A percentile compares a stretch with the other conserved stretches of the same genome.
Evolutionary conservation across 2,329 filamentous ascomycete genomes (phyloP).

Genomic region (Chaetothyriales sp.): DNA sequence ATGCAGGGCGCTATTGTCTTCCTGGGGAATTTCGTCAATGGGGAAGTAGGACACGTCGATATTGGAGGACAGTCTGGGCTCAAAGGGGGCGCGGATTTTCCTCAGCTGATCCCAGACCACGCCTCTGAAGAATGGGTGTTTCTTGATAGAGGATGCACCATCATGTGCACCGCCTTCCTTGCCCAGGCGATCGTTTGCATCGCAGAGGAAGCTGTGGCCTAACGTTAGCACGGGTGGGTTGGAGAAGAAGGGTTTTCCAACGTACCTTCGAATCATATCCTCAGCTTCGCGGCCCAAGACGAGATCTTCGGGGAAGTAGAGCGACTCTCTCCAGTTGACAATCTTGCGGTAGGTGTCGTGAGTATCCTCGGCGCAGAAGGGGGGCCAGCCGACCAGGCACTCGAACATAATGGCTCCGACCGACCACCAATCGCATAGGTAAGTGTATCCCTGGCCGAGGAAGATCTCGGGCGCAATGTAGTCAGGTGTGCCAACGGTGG

Average conservation of each 20-base stretch:
- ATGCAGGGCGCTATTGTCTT: slow-evolving; percentile 75
- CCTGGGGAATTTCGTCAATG: slow-evolving; percentile 94
- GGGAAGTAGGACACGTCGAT: slow-evolving; percentile 98
- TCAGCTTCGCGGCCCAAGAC: slow-evolving; percentile 78
- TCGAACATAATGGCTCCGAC: slow-evolving; percentile 99
- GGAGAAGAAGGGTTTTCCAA: slow-evolving; percentile 8
- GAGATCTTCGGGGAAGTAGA: slow-evolving; percentile 95
- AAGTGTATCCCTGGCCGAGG: slow-evolving; percentile 87
- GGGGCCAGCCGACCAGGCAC: slow-evolving; percentile 94
- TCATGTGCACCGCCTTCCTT: slow-evolving; percentile 43
- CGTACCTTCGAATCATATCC: slow-evolving; percentile 77
- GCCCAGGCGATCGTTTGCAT: slow-evolving; percentile 81
- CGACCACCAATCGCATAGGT: slow-evolving; percentile 98
- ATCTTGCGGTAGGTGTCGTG: slow-evolving; percentile 99
- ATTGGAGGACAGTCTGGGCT: slow-evolving; percentile 81
- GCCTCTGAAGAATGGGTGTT: slow-evolving; percentile 88
- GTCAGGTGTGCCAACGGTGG: slow-evolving; percentile 92
- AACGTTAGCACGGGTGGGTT: slow-evolving; percentile 20
- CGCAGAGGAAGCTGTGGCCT: slow-evolving; percentile 67
- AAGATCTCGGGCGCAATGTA: slow-evolving; percentile 99
- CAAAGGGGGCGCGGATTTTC: slow-evolving; percentile 86
- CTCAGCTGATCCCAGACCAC: slow-evolving; percentile 90
- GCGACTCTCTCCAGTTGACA: slow-evolving; percentile 88
- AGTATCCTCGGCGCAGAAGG: slow-evolving; percentile 94
- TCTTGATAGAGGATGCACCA: slow-evolving; percentile 83